Evolutionary conservation across 352 stramenopile genomes (phyloP).

Genomic region (Stephanocyclus meneghinianus): DNA sequence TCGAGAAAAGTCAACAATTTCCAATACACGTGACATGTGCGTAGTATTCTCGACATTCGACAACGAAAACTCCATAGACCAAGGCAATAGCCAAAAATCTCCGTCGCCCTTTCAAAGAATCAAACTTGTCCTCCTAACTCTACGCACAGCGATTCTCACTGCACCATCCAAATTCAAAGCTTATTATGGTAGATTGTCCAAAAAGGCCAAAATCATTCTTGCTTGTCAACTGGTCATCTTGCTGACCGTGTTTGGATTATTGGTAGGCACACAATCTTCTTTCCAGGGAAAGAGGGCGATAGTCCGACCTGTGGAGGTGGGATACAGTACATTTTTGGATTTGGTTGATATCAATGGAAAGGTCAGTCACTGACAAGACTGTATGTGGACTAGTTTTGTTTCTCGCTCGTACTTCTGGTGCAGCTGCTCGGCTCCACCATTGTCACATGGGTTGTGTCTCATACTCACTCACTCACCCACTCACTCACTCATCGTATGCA

Average conservation of each 20-base stretch:
- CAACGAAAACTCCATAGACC: too few species aligned
- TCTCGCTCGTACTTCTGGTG: not conserved
- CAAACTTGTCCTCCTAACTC: not conserved
- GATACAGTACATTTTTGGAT: constrained; percentile 77
- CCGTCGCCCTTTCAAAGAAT: not conserved
- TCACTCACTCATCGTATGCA: not conserved
- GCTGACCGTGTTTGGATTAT: constrained; percentile 42
- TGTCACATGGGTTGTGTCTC: too few species aligned
- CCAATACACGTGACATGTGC: too few species aligned
- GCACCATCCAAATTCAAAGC: constrained; percentile 32
- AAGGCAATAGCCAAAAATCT: not conserved
- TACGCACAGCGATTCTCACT: constrained; percentile 13
- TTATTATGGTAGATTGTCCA: constrained; percentile 44
- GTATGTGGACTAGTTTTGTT: not conserved
- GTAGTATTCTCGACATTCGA: too few species aligned
- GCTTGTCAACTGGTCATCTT: constrained; percentile 50
- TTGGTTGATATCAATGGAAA: constrained; percentile 63
- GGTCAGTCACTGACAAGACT: not conserved
- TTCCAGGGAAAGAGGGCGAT: not conserved
- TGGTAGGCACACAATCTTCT: constrained; percentile 18
- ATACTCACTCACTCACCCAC: not conserved
- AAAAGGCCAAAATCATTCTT: constrained; percentile 56
- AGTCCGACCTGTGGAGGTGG: constrained; percentile 36
- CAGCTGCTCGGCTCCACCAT: too few species aligned
- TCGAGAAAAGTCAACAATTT: too few species aligned